phyloP scores from a whole-genome alignment of 805 yeast species.

The Saturnispora besseyi region DNA sequence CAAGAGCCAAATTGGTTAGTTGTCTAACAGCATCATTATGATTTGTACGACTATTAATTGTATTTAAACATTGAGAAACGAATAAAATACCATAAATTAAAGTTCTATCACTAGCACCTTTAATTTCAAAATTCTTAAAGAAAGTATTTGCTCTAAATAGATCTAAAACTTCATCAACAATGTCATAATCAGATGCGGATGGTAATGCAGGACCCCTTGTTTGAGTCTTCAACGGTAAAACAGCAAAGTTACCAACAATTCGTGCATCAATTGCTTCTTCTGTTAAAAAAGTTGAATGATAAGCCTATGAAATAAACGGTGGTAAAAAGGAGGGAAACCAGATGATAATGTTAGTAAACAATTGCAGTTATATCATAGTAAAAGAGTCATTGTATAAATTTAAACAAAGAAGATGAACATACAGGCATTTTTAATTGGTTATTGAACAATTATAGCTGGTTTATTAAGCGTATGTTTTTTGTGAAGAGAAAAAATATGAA shows the following conservation, averaged over 20 bases:
- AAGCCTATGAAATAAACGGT: slow-evolving; percentile 36
- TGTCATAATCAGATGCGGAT: slow-evolving; percentile 68
- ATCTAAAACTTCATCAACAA: slow-evolving; percentile 84
- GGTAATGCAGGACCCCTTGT: slow-evolving; percentile 91
- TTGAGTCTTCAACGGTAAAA: slow-evolving; percentile 78
- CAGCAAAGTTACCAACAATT: slow-evolving; percentile 66
- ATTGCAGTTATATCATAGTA: too few species aligned
- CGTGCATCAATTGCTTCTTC: slow-evolving; percentile 52
- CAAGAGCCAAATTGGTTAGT: slow-evolving; percentile 81
- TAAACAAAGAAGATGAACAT: not conserved
- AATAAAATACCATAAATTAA: slow-evolving; percentile 89
- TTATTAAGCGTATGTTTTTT: too few species aligned
- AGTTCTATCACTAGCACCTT: slow-evolving; percentile 88
- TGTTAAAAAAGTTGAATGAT: slow-evolving; percentile 68
- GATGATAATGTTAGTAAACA: not conserved
- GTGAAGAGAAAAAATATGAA: not conserved
- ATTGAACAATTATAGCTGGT: not conserved
- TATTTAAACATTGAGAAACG: slow-evolving; percentile 74
- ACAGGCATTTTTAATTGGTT: not conserved
- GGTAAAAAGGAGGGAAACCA: not conserved
- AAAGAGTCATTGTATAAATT: not conserved
- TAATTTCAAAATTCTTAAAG: slow-evolving; percentile 93
- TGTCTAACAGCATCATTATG: slow-evolving; percentile 52
- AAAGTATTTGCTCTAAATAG: slow-evolving; percentile 92
- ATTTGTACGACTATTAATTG: slow-evolving; percentile 41